Conservation (phyloP, 1,284 basidiomycete genomes). For the Ganoderma meredithae region DNA sequence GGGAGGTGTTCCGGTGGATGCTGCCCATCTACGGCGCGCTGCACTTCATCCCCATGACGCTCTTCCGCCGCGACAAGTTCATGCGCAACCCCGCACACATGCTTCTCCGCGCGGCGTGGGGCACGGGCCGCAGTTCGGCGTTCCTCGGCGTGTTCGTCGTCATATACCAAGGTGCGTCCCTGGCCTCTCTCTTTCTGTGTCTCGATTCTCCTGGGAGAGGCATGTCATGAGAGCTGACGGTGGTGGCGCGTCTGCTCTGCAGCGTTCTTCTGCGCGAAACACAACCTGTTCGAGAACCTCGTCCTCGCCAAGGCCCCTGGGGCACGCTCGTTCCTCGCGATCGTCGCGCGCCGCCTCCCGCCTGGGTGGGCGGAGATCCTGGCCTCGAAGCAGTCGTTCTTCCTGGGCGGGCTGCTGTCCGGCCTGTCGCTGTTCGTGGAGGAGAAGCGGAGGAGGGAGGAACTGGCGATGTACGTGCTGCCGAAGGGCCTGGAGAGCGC, state of each 20-base stretch:
- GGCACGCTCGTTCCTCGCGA: constrained; percentile 30
- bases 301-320: constrained; percentile 39
- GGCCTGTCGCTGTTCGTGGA: constrained; percentile 89
- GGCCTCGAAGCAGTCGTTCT: constrained; percentile 76
- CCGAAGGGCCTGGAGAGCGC: constrained; percentile 91
- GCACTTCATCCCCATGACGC: constrained; percentile 86
- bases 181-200: background rate
- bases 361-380: constrained; percentile 60
- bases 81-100: constrained; percentile 68
- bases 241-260: background rate
- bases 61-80: constrained; percentile 77
- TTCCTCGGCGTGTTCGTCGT: constrained; percentile 90
- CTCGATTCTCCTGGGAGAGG: background rate
- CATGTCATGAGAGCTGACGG: background rate
- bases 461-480: constrained; percentile 94
- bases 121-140: constrained; percentile 86
- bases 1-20: constrained; percentile 88
- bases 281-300: constrained; percentile 62
- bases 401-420: constrained; percentile 78
- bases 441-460: constrained; percentile 80
- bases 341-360: constrained; percentile 47
- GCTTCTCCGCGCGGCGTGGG: constrained; percentile 70
- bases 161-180: constrained; percentile 79
- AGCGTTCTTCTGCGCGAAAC: constrained; percentile 82
- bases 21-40: constrained; percentile 88